A percentile compares a stretch with the other conserved stretches of the same genome.
These are phyloP conservation scores for Castanopsis chinensis DNA, from an alignment of 306 rosid species.

Conservation along the genomic window DNA sequence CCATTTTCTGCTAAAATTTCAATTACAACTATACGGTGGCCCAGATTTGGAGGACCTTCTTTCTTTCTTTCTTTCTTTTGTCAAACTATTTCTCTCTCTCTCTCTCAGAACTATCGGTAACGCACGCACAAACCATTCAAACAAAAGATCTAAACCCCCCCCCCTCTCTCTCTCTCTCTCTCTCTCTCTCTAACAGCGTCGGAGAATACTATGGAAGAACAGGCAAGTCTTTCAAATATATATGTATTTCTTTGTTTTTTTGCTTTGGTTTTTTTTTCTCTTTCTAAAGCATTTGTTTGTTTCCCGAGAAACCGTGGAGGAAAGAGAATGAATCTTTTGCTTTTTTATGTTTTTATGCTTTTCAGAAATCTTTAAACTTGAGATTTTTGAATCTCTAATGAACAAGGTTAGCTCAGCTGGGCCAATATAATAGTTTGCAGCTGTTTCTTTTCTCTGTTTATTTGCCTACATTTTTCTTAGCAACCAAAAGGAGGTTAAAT, in stretches of 20 bases:
- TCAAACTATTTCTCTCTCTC: constrained; percentile 37
- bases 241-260: neutral
- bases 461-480: neutral
- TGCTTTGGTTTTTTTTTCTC: neutral
- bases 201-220: constrained; percentile 17
- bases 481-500: constrained; percentile 2
- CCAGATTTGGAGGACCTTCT: constrained; percentile 59
- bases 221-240: constrained; percentile 30
- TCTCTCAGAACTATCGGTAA: constrained; percentile 33
- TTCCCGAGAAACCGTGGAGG: neutral
- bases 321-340: neutral
- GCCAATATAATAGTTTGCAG: neutral
- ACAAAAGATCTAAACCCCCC: constrained; percentile 41
- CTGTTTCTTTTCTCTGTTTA: neutral
- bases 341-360: neutral
- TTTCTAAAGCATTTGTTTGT: constrained; percentile 5
- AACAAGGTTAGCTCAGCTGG: neutral
- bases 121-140: constrained; percentile 15
- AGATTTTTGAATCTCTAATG: neutral
- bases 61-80: neutral
- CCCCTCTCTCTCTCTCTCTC: neutral
- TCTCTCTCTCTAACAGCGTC: neutral
- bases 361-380: neutral
- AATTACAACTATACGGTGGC: constrained; percentile 38
- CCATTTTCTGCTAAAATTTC: neutral